phyloP scores from a whole-genome alignment of 192 early-diverging fungal species.

The Backusella australiensis region DNA sequence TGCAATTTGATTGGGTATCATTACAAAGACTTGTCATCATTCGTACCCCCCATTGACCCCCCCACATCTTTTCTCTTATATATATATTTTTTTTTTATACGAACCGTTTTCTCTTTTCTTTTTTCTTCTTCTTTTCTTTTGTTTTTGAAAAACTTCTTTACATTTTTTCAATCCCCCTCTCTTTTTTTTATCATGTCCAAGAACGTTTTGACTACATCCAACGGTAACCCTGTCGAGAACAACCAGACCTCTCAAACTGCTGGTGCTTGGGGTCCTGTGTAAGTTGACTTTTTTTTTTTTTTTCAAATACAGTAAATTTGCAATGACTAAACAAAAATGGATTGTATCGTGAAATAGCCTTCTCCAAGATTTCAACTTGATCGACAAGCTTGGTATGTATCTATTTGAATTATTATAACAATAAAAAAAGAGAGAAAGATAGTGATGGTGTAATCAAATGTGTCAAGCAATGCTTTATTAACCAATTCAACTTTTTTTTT shows the following conservation, averaged over 20 bases:
- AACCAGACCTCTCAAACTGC: conserved; percentile 75
- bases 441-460: background rate
- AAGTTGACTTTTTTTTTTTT: background rate
- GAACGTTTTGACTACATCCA: conserved; percentile 38
- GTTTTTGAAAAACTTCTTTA: background rate
- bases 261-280: conserved; percentile 62
- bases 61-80: background rate
- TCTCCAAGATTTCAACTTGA: conserved; percentile 72
- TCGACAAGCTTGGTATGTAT: conserved; percentile 61
- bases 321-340: background rate
- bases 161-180: background rate
- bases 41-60: background rate
- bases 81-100: background rate
- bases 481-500: background rate
- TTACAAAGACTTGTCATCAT: background rate
- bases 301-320: background rate
- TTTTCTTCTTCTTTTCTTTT: background rate
- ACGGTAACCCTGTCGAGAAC: conserved; percentile 73
- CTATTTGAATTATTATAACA: background rate
- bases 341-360: conserved; percentile 20
- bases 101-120: background rate
- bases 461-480: background rate
- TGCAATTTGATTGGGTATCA: background rate
- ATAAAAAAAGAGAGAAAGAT: background rate
- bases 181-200: background rate